phyloP scores from a whole-genome alignment of 192 early-diverging fungal genomes.

The Coemansia sp. region DNA sequence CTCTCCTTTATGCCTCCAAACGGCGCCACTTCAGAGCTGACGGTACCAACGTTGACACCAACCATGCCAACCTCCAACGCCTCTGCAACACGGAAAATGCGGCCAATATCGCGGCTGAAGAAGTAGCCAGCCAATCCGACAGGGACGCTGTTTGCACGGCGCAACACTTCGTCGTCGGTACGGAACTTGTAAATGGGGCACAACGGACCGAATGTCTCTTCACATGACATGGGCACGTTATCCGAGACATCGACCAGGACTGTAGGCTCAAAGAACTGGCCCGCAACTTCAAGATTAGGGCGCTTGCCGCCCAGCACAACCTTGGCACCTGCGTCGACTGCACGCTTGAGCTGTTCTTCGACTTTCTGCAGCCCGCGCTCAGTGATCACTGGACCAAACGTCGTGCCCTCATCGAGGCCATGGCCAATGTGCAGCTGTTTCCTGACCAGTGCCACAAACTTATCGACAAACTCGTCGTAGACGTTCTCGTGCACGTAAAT shows the following conservation, averaged over 20 bases:
- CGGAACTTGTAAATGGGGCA: conserved; percentile 74
- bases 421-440: conserved; percentile 66
- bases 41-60: conserved; percentile 75
- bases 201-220: conserved; percentile 93
- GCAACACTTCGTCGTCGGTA: conserved; percentile 76
- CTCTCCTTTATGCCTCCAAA: conserved; percentile 65
- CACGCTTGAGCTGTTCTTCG: conserved; percentile 65
- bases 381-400: conserved; percentile 83
- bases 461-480: conserved; percentile 63
- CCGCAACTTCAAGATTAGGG: conserved; percentile 27
- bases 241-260: conserved; percentile 68
- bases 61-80: conserved; percentile 84
- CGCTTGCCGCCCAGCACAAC: conserved; percentile 64
- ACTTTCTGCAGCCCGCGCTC: conserved; percentile 67
- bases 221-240: conserved; percentile 65
- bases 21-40: conserved; percentile 56
- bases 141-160: conserved; percentile 67
- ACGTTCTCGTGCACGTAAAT: conserved; percentile 67
- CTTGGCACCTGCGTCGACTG: conserved; percentile 69
- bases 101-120: conserved; percentile 70
- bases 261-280: conserved; percentile 82
- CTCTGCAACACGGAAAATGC: conserved; percentile 80
- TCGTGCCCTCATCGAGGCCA: conserved; percentile 62
- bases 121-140: conserved; percentile 86
- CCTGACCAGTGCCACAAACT: conserved; percentile 59